phyloP scores from a whole-genome alignment of 2,329 filamentous ascomycete genomes.

The Monosporascus sp. region DNA sequence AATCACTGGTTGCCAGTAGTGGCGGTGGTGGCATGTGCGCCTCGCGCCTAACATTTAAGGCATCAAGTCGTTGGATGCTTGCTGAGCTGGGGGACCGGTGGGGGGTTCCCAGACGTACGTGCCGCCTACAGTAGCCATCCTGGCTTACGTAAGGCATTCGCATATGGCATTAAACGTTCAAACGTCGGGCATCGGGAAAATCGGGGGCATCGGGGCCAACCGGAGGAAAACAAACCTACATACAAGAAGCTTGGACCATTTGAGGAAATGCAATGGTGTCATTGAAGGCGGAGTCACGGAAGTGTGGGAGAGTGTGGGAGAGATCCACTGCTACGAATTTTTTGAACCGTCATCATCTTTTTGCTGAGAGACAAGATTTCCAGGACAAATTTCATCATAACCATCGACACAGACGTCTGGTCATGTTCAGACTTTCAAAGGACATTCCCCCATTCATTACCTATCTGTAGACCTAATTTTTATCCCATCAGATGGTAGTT shows the following conservation, averaged over 20 bases:
- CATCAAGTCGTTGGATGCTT: no score
- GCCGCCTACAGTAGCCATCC: no score
- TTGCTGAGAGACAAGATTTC: constrained; percentile 43
- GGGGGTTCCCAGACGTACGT: no score
- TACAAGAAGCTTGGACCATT: background rate
- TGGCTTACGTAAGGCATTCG: no score
- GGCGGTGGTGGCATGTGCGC: no score
- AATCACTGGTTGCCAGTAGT: background rate
- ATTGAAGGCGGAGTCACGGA: constrained; percentile 15
- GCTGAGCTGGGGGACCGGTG: no score
- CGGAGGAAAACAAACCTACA: no score
- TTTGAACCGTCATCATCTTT: constrained; percentile 38
- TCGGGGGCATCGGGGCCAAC: no score
- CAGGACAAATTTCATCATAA: constrained; percentile 37
- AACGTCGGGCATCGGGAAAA: no score
- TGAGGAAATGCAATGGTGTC: background rate
- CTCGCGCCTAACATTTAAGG: no score
- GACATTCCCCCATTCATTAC: constrained; percentile 34
- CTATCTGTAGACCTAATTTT: constrained; percentile 52
- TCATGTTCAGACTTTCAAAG: constrained; percentile 49
- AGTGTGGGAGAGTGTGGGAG: background rate
- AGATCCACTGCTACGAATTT: constrained; percentile 19
- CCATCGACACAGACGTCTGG: constrained; percentile 43
- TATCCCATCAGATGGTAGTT: constrained; percentile 50
- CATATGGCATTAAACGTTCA: no score